Percentiles rank a stretch among this genome's conserved stretches.
Evolutionary conservation across 495 filamentous ascomycete species (phyloP).

Genomic region (Aspergillus wentii): DNA sequence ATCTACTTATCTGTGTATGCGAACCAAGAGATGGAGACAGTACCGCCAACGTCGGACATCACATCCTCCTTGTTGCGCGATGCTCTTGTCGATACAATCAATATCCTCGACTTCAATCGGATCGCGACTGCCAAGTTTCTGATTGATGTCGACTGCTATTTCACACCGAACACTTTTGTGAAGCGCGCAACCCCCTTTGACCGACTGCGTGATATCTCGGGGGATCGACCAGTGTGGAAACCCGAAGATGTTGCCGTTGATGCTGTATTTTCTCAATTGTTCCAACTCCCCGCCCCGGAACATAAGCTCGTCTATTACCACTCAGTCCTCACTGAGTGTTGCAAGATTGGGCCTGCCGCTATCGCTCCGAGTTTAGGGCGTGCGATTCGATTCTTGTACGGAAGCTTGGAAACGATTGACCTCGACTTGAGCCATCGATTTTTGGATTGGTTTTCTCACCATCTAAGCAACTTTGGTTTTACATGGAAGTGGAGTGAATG

Average conservation of each 20-base stretch:
- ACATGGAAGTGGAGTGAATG: constrained; percentile 99
- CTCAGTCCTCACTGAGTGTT: constrained; percentile 86
- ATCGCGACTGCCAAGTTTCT: constrained; percentile 80
- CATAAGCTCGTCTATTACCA: constrained; percentile 98
- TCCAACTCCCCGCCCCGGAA: constrained; percentile 79
- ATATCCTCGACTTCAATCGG: constrained; percentile 88
- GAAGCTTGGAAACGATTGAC: constrained; percentile 74
- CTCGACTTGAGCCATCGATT: constrained; percentile 83
- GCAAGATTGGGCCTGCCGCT: constrained; percentile 90
- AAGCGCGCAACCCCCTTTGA: constrained; percentile 91
- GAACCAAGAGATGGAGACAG: constrained; percentile 85
- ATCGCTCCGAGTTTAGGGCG: constrained; percentile 93
- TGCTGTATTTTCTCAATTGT: constrained; percentile 91
- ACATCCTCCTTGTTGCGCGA: constrained; percentile 80
- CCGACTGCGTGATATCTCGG: constrained; percentile 65
- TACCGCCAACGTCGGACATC: constrained; percentile 70
- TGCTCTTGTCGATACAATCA: constrained; percentile 86
- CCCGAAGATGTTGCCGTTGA: constrained; percentile 97
- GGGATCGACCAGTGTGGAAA: constrained; percentile 80
- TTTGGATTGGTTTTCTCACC: constrained; percentile 96
- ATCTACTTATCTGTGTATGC: constrained; percentile 90
- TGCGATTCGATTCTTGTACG: constrained; percentile 88
- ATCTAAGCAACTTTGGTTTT: constrained; percentile 97
- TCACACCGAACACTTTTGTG: constrained; percentile 79
- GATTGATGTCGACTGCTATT: constrained; percentile 94